A percentile compares a stretch with the other conserved stretches of the same genome.
These are phyloP conservation scores for Trichoderma cornu-damae DNA, from an alignment of 2,329 filamentous ascomycete species.

Conservation along the genomic window DNA sequence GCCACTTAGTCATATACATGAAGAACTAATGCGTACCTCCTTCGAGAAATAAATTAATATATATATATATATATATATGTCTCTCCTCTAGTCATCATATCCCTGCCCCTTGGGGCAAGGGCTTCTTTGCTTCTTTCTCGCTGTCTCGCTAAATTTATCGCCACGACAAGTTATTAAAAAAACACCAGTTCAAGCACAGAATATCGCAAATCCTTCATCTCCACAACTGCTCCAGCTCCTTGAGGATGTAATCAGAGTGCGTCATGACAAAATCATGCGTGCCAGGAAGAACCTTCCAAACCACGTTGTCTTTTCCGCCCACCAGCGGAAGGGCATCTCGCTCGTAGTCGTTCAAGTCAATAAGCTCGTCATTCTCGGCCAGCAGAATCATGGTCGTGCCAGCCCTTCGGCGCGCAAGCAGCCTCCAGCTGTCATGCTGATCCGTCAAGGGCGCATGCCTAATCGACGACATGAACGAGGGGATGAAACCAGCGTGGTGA, in stretches of 20 bases:
- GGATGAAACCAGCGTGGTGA: slow-evolving; percentile 54
- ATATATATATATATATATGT: too few species aligned
- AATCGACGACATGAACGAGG: slow-evolving; percentile 55
- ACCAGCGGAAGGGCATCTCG: slow-evolving; percentile 47
- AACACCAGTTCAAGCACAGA: neutral
- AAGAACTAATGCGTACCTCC: neutral
- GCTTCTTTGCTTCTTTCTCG: neutral
- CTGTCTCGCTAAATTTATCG: neutral
- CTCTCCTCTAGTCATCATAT: neutral
- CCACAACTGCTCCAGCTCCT: slow-evolving; percentile 47
- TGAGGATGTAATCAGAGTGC: slow-evolving; percentile 41
- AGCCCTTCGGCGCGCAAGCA: slow-evolving; percentile 39
- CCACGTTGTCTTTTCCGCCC: slow-evolving; percentile 45
- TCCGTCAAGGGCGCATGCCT: slow-evolving; percentile 49
- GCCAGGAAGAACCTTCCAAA: slow-evolving; percentile 48
- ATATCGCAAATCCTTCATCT: too few species aligned
- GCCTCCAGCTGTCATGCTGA: slow-evolving; percentile 47
- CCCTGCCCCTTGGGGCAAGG: neutral
- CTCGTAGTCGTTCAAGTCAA: slow-evolving; percentile 47
- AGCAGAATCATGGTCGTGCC: slow-evolving; percentile 49
- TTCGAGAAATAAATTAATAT: neutral
- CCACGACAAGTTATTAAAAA: neutral
- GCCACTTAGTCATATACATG: neutral
- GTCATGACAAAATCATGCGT: slow-evolving; percentile 61
- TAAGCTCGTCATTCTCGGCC: slow-evolving; percentile 47